Evolutionary conservation across 2,329 filamentous ascomycete genomes (phyloP), one percentile per base, ranked within the genome.

Genomic region (Incumbomyces delicatus): DNA sequence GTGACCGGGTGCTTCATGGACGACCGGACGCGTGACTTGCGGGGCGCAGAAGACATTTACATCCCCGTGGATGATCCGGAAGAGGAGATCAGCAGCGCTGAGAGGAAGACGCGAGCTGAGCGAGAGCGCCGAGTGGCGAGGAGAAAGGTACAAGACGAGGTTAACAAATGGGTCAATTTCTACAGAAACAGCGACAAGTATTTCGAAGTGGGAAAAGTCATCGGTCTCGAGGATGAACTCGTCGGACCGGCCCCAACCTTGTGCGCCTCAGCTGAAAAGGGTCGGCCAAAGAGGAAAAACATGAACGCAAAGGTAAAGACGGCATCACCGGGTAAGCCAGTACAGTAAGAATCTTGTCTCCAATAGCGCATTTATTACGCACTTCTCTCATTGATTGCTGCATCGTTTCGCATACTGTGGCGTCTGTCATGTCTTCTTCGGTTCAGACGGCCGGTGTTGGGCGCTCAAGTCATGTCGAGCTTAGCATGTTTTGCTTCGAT

Each of bases 1-100:
- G 81, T 98, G 8, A 96, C 92, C 2, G 87, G 87, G 14, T 98
- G 92, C 66, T 98, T 98, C 69, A 71, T 78, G 33, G 83, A 87
- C 53, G 92, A 98, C 71, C 72, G 81, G 29, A 92, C 82, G 1
- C 75, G 85, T 2, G 92, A 98, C 68, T 69, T 95, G 63, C 78
- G 85, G 51, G 92, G 92, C 38, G 83, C 87, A 3, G 92, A 96
- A 68, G 76, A 81, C 53, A 92, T 94, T 77, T 96, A 80, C 66
- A 64, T 82, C 1, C 77, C 79, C 1, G 62, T 90, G 7, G 74
- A 84, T 20, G 84, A 89, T 31, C 68, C 75, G 14, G 72, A 70
- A 11, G 61, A 59, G 35, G 58, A 56, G 22, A 50, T 70, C 53
- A 63, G 57, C 5, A 58, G 57, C 31, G 62, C 58, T n/a, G 60